Evolutionary conservation across 2,329 filamentous ascomycete genomes (phyloP), one percentile per base, ranked within the genome.

Genomic region (Cylindrodendrum hubeiense): DNA sequence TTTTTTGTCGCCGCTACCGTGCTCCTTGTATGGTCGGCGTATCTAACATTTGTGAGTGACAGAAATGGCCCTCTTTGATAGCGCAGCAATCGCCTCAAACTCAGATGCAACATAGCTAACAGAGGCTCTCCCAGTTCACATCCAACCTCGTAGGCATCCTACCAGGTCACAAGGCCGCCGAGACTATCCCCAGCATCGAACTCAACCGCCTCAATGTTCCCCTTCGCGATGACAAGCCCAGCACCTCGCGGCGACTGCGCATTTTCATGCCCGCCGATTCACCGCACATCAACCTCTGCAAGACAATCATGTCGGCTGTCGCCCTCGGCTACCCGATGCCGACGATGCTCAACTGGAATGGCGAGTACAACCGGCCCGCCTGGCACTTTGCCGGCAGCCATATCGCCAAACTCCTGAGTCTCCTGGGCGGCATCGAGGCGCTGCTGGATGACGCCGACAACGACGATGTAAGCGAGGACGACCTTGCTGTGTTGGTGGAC

Each of bases 361-460:
- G 77, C 53, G 79, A 80, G 49, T 81, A 79, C 57, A 79, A 80
- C 56, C 70, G 76, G 0, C 78, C 77, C 0, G 65, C 75, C 10
- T 80, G 78, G 78, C 78, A 81, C 33, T 78, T 80, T 64, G 72
- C 70, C 2, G 79, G 79, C n/a, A 79, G 77, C 47, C 79, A 79
- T 33, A 79, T 79, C 50, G 79, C 79, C 50, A 80, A 81, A 52
- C 73, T 81, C 10, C 78, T 80, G 55, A 76, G 77, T 34, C 66
- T 80, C 3, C 66, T 79, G 0, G 72, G 69, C 1, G 76, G 70
- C 19, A 75, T 79, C 9, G 71, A 79, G 33, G 70, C 71, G 0
- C 63, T 80, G 1, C 71, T 79, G 4, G 66, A 71, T 0, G 60
- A 71, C 26, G 53, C 37, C 33, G 67, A 63, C 2, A 57, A 64